Percentiles rank a stretch among this genome's conserved stretches.
Evolutionary conservation across 352 stramenopile genomes (phyloP).

Genomic region (Phytophthora palmivora): DNA sequence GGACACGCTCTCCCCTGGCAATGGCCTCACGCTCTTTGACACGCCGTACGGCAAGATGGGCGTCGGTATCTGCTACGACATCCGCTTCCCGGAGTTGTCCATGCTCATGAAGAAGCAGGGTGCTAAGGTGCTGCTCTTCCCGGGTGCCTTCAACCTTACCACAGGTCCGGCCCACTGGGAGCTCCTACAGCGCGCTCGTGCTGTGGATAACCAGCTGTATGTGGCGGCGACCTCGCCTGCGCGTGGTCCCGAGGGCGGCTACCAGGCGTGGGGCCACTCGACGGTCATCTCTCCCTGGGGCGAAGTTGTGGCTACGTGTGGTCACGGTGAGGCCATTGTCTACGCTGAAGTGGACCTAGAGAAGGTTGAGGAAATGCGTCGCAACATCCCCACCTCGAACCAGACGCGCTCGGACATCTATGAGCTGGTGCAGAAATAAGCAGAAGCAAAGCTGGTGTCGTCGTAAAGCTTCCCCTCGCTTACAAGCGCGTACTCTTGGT

Average conservation of each 20-base stretch:
- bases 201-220: constrained; percentile 96
- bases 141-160: constrained; percentile 89
- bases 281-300: constrained; percentile 98
- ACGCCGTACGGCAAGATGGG: constrained; percentile 94
- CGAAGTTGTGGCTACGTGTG: constrained; percentile 95
- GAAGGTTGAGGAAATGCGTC: constrained; percentile 95
- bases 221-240: constrained; percentile 97
- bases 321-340: constrained; percentile 93
- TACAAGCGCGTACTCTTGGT: not conserved
- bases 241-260: constrained; percentile 93
- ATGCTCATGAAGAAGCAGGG: constrained; percentile 95
- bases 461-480: constrained; percentile 2
- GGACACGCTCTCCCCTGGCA: constrained; percentile 96
- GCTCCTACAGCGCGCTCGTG: constrained; percentile 96
- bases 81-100: constrained; percentile 99
- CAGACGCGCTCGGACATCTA: constrained; percentile 98
- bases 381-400: constrained; percentile 95
- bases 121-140: constrained; percentile 89
- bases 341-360: constrained; percentile 96
- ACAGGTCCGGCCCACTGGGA: constrained; percentile 99
- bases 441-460: constrained; percentile 5
- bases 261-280: constrained; percentile 99
- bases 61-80: constrained; percentile 99
- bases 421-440: constrained; percentile 85
- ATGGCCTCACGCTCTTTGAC: constrained; percentile 87